phyloP scores from a whole-genome alignment of 192 early-diverging fungal genomes.

The Podochytrium sp. region DNA sequence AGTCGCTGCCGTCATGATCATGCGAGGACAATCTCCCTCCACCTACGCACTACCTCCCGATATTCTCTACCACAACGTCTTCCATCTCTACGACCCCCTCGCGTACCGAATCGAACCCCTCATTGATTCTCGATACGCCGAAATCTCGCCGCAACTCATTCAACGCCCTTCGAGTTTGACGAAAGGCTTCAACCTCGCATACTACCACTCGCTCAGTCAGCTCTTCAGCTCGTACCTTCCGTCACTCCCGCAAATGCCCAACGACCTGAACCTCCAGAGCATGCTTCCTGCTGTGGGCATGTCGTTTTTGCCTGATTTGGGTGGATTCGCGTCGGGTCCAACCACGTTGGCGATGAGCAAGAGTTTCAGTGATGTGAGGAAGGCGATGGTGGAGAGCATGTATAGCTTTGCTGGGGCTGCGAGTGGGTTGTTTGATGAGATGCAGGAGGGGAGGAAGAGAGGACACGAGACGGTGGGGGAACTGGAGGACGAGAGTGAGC shows the following conservation, averaged over 20 bases:
- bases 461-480: background rate
- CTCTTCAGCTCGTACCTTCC: conserved; percentile 49
- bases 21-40: conserved; percentile 43
- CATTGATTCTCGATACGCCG: conserved; percentile 40
- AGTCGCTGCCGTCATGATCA: conserved; percentile 48
- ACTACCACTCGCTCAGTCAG: conserved; percentile 42
- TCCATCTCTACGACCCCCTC: conserved; percentile 55
- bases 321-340: background rate
- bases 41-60: conserved; percentile 35
- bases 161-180: conserved; percentile 41
- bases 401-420: conserved; percentile 5
- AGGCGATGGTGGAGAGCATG: conserved; percentile 12
- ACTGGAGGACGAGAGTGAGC: background rate
- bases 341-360: background rate
- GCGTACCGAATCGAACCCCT: conserved; percentile 55
- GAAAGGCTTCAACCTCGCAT: conserved; percentile 35
- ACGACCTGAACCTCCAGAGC: conserved; percentile 18
- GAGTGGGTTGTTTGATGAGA: background rate
- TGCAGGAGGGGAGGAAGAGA: conserved; percentile 2
- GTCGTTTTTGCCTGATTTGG: conserved; percentile 9
- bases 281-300: conserved; percentile 13
- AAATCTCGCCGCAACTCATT: conserved; percentile 50
- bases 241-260: conserved; percentile 29
- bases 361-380: conserved; percentile 11
- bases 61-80: conserved; percentile 52